Conservation (phyloP, 805 yeast species). For the Nakazawaea holstii region DNA sequence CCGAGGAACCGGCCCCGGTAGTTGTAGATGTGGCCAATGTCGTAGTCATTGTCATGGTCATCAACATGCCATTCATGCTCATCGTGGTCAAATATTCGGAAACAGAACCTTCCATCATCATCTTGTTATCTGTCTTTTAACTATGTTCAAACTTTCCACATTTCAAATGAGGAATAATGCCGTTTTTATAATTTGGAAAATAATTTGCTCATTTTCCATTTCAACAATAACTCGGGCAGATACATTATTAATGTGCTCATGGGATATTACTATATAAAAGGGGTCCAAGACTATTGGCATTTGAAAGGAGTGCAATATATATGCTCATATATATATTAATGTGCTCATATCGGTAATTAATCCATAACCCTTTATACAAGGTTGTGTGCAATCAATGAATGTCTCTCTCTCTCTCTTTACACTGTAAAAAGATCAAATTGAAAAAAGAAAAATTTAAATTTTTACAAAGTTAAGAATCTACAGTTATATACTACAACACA, state of each 20-base stretch:
- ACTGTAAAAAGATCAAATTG: neutral
- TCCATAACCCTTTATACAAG: no score
- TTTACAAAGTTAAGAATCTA: no score
- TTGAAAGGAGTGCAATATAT: neutral
- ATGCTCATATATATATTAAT: no score
- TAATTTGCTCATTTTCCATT: slow-evolving; percentile 10
- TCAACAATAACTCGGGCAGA: no score
- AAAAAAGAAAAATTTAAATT: no score
- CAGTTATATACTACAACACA: no score
- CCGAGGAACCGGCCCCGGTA: no score
- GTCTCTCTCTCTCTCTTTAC: neutral
- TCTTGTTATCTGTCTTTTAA: no score
- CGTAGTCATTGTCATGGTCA: slow-evolving; percentile 13
- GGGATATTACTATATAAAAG: neutral
- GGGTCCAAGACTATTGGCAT: neutral
- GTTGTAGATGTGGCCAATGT: slow-evolving; percentile 9
- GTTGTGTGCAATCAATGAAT: no score
- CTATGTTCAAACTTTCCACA: no score
- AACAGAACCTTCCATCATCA: neutral
- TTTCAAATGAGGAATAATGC: neutral
- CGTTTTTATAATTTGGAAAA: neutral
- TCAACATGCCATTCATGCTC: slow-evolving; percentile 11
- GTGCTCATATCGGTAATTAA: no score
- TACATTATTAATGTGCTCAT: slow-evolving; percentile 4
- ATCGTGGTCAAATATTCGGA: slow-evolving; percentile 8